Conservation (phyloP, 1,284 basidiomycete genomes). For the Leccinum angustisporum region DNA sequence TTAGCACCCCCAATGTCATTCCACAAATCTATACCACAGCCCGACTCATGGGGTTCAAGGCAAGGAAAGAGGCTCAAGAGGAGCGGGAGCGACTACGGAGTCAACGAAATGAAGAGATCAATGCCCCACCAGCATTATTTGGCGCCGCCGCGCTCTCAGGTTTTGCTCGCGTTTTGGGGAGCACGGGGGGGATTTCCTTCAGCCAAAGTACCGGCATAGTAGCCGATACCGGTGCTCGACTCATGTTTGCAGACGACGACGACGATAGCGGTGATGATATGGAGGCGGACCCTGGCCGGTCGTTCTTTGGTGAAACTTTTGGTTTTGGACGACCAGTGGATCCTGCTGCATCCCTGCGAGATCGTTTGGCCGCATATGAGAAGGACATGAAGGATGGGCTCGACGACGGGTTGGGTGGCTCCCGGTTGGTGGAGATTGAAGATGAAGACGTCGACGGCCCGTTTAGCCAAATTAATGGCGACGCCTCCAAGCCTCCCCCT, state of each 20-base stretch:
- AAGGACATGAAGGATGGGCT: conserved; percentile 39
- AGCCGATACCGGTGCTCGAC: conserved; percentile 41
- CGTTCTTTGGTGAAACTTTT: conserved; percentile 50
- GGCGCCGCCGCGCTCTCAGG: conserved; percentile 36
- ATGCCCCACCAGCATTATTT: conserved; percentile 24
- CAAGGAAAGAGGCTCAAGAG: conserved; percentile 52
- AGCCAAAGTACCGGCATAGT: conserved; percentile 50
- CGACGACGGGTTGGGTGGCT: conserved; percentile 31
- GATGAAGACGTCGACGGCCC: conserved; percentile 34
- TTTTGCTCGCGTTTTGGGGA: conserved; percentile 47
- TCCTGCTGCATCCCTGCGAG: conserved; percentile 55
- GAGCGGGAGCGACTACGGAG: conserved; percentile 55
- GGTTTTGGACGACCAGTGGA: conserved; percentile 45
- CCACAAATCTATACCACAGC: conserved; percentile 69
- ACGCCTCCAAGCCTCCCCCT: conserved; percentile 12
- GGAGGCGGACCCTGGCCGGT: conserved; percentile 37
- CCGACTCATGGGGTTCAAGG: conserved; percentile 59
- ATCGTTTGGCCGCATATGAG: conserved; percentile 62
- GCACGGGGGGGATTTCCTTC: conserved; percentile 58
- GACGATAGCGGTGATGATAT: conserved; percentile 54
- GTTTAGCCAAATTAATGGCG: conserved; percentile 33
- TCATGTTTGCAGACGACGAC: conserved; percentile 64
- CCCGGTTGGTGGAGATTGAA: conserved; percentile 29
- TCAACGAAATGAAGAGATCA: conserved; percentile 34
- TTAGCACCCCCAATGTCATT: conserved; percentile 64